Evolutionary conservation across 495 filamentous ascomycete species (phyloP), one percentile per base, ranked within the genome.

Genomic region (Melanomma pulvis-pyrius): DNA sequence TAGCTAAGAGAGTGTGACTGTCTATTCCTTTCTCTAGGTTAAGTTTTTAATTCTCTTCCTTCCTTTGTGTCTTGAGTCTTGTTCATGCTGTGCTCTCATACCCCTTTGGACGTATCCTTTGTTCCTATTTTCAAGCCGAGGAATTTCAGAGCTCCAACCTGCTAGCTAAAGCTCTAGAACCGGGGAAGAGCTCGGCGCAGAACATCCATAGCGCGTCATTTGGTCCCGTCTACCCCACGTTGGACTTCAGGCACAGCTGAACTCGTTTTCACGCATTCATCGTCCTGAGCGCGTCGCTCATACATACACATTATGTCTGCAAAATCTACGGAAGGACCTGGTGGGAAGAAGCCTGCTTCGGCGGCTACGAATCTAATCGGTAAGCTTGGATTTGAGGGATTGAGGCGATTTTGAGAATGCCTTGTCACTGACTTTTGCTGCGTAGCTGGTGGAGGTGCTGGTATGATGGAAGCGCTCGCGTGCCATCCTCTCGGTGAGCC

Each of bases 401-500:
- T 8, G 22, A 54, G 12, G 15, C 12, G 11, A 2, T 41, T 3
- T 41, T 9, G 32, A 11, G 32, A n/a, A 1, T 19, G 22, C 30
- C 1, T 29, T 21, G 12, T 1, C 1, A 34, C 60, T 69, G 41
- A 70, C 36, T 50, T 25, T 51, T 11, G 44, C 29, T 6, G 39
- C 28, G 68, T 73, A 98, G 94, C 96, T 79, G 96, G 96, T 75
- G 96, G 96, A 75, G 93, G 92, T 74, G 96, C 96, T 57, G 96
- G 96, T 74, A 96, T 98, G 92, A 98, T 97, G 91, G 96, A 99
- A 80, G 96, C 96, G 28, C 86, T 99, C 54, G 92, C 85, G 63
- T 99, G 96, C 79, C 96, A 99, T 82, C 96, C 96, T 61, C 83
- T 99, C 30, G 91, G 91, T 96, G 83, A 67, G 83, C 77, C 9